Evolutionary conservation across 192 early-diverging fungal species (phyloP).

Genomic region (Podila clonocystis): DNA sequence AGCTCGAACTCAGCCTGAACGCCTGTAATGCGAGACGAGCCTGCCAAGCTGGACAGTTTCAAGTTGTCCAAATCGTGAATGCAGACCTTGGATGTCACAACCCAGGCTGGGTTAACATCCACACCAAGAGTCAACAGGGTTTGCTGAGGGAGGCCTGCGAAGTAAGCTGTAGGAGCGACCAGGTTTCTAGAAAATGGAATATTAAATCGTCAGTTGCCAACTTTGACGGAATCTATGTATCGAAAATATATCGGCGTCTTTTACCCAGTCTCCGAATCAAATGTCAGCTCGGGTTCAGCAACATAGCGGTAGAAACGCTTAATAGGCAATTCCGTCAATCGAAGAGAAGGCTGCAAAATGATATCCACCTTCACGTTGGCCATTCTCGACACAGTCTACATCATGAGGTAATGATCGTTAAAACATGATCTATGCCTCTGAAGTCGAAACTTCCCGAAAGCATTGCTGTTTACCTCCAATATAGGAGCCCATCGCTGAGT

Average conservation of each 20-base stretch:
- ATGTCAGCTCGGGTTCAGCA: slow-evolving; percentile 67
- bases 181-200: slow-evolving; percentile 4
- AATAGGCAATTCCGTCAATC: slow-evolving; percentile 75
- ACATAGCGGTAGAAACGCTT: slow-evolving; percentile 94
- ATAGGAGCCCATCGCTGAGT: slow-evolving; percentile 85
- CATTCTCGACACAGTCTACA: slow-evolving; percentile 63
- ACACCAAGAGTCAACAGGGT: slow-evolving; percentile 88
- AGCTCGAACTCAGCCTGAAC: slow-evolving; percentile 84
- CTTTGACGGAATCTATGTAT: too few relatives aligned
- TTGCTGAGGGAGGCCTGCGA: slow-evolving; percentile 78
- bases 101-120: slow-evolving; percentile 91
- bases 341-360: slow-evolving; percentile 68
- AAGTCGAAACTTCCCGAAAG: too few relatives aligned
- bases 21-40: slow-evolving; percentile 39
- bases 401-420: slow-evolving; percentile 5
- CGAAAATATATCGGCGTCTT: background rate
- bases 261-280: slow-evolving; percentile 60
- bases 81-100: slow-evolving; percentile 82
- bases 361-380: slow-evolving; percentile 74
- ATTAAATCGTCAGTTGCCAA: background rate
- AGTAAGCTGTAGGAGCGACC: slow-evolving; percentile 66
- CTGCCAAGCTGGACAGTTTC: slow-evolving; percentile 63
- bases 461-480: slow-evolving; percentile 57
- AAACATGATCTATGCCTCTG: background rate
- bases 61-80: slow-evolving; percentile 96